Evolutionary conservation across 768 basidiomycete genomes (phyloP).

Genomic region (Lanmaoa rubissima): DNA sequence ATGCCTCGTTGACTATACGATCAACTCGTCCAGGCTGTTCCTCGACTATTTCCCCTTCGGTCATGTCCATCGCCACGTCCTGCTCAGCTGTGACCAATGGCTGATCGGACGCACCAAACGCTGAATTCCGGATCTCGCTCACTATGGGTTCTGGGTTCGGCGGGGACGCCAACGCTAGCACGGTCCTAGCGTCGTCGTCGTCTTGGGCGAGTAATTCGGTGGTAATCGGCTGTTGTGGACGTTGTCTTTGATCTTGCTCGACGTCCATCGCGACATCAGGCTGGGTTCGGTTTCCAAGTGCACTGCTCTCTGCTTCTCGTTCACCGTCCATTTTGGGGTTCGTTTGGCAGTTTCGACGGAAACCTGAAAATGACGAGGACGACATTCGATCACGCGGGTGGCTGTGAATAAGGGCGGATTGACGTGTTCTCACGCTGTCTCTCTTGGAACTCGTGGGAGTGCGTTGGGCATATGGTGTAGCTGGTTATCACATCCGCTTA

Average conservation of each 20-base stretch:
- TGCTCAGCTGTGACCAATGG: slow-evolving; percentile 21
- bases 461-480: slow-evolving; percentile 38
- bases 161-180: background rate
- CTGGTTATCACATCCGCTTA: slow-evolving; percentile 43
- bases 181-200: background rate
- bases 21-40: slow-evolving; percentile 12
- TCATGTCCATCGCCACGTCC: slow-evolving; percentile 25
- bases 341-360: slow-evolving; percentile 13
- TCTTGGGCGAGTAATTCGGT: slow-evolving; percentile 1
- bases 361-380: slow-evolving; percentile 29
- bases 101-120: slow-evolving; percentile 20
- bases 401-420: slow-evolving; percentile 14
- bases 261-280: slow-evolving; percentile 22
- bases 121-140: background rate
- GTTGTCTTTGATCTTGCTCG: slow-evolving; percentile 16
- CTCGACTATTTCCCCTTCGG: slow-evolving; percentile 17
- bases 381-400: slow-evolving; percentile 26
- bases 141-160: slow-evolving; percentile 13
- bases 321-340: slow-evolving; percentile 25
- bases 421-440: slow-evolving; percentile 5
- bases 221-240: background rate
- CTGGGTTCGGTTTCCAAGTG: background rate
- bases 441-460: background rate
- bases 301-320: slow-evolving; percentile 6
- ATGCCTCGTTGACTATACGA: slow-evolving; percentile 1